Base-by-base conservation (phyloP, 129 eudicot species). In the Chrysanthemum makinoi region DNA sequence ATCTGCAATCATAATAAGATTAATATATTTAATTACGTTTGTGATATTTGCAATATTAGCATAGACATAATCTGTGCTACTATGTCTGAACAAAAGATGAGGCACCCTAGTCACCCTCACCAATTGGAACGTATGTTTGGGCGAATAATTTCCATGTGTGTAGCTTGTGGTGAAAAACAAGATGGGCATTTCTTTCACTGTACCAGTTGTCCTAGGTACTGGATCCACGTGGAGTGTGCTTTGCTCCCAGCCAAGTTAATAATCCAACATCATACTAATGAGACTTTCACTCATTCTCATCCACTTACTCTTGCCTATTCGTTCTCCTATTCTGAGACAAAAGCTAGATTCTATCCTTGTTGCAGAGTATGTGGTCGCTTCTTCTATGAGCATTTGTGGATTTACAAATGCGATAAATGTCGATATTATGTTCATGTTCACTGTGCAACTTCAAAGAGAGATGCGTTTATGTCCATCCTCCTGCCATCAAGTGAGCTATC, bases 161-260 rank as follows among this genome's bases (percentile, higher is more conserved):
- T 2, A 1, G 75, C 65, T 18, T 70, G 75, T 70, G 54, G 65
- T 19, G 13, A 39, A 2, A 18, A 70, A 11, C 75, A 70, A 13
- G 18, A 70, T 39, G 75, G 75, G 75, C n/a, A 7, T 7, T 70
- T 70, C 54, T 70, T 22, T 18, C 74, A 70, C 0, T 70, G 65
- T 43, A 70, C 75, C 75, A 39, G 43, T 1, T 70, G 75, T 56
- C 14, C 22, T 35, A 5, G 0, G 4, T 39, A 30, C 17, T 14
- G 11, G 0, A 69, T 69, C 13, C 26, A 43, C 13, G 0, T 10
- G 18, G 75, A 70, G 0, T 70, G 75, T 1, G 54, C 19, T n/a
- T 56, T 70, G 20, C 6, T 33, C 4, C 65, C 74, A 0, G 1
- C 54, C 1, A 70, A 35, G 33, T 56, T 70, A 18, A 54, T 70